A percentile compares a stretch with the other conserved stretches of the same genome.
phyloP scores from a whole-genome alignment of 768 basidiomycete genomes.

The Cyathus striatus region DNA sequence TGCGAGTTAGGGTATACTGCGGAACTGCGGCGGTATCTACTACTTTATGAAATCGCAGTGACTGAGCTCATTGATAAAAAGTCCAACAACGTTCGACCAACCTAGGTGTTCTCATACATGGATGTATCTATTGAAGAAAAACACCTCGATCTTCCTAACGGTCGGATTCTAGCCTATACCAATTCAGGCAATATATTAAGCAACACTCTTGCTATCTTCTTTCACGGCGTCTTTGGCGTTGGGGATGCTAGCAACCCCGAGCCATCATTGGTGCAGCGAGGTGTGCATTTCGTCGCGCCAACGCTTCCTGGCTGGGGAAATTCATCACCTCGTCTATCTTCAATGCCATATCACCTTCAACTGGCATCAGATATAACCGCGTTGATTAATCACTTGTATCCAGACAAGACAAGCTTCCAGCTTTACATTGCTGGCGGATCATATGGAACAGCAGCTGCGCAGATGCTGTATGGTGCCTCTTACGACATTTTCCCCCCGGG shows the following conservation, averaged over 20 bases:
- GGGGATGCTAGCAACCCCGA: conserved; percentile 34
- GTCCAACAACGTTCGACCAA: too few species aligned
- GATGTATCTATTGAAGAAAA: conserved; percentile 21
- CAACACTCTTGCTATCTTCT: conserved; percentile 42
- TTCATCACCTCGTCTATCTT: conserved; percentile 34
- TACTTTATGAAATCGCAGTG: too few species aligned
- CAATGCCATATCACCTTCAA: conserved; percentile 30
- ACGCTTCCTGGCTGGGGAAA: conserved; percentile 58
- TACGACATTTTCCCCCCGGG: conserved; percentile 49
- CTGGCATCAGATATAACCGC: conserved; percentile 39
- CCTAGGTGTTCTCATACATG: too few species aligned
- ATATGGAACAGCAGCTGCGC: conserved; percentile 48
- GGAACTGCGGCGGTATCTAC: too few species aligned
- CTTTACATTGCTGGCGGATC: conserved; percentile 51
- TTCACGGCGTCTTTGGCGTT: conserved; percentile 52
- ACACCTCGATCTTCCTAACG: conserved; percentile 30
- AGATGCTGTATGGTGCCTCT: conserved; percentile 50
- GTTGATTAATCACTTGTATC: conserved; percentile 47
- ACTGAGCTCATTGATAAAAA: too few species aligned
- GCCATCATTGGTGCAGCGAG: conserved; percentile 27
- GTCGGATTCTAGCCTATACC: conserved; percentile 50
- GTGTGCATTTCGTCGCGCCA: conserved; percentile 42
- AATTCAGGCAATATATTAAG: conserved; percentile 46
- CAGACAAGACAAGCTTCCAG: conserved; percentile 29
- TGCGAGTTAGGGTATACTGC: too few species aligned